Evolutionary conservation across 495 filamentous ascomycete species (phyloP).

Genomic region (Xylaria grammica): DNA sequence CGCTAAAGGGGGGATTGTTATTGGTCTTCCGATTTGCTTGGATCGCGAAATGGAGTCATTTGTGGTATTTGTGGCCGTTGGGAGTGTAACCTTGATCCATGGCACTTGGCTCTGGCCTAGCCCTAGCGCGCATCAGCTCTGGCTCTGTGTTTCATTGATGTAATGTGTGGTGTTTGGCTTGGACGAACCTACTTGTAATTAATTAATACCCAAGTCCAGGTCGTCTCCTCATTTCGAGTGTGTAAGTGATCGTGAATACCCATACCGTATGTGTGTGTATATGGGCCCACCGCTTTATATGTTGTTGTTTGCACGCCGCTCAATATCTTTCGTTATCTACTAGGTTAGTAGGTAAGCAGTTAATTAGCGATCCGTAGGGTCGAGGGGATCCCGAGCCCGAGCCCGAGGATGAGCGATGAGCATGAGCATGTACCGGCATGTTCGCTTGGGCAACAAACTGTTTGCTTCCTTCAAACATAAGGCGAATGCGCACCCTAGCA

Average conservation of each 20-base stretch:
- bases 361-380: too few species aligned
- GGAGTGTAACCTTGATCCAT: constrained; percentile 3
- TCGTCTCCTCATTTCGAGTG: too few species aligned
- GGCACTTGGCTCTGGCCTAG: neutral
- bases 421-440: neutral
- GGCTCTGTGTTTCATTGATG: constrained; percentile 5
- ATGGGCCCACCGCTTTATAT: constrained; percentile 13
- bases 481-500: too few species aligned
- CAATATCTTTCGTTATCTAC: neutral
- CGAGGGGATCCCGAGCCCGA: too few species aligned
- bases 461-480: neutral
- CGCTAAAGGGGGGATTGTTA: neutral
- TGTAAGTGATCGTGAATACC: neutral
- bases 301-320: constrained; percentile 3
- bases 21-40: neutral
- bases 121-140: constrained; percentile 11
- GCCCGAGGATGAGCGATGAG: too few species aligned
- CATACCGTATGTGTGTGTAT: neutral
- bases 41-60: constrained; percentile 9
- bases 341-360: neutral
- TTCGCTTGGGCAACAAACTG: neutral
- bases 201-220: neutral
- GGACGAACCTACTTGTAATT: neutral
- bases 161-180: constrained; percentile 2
- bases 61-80: neutral